Evolutionary conservation across 306 rosid genomes (phyloP), one percentile per base, ranked within the genome.

Genomic region (Leucaena leucocephala): DNA sequence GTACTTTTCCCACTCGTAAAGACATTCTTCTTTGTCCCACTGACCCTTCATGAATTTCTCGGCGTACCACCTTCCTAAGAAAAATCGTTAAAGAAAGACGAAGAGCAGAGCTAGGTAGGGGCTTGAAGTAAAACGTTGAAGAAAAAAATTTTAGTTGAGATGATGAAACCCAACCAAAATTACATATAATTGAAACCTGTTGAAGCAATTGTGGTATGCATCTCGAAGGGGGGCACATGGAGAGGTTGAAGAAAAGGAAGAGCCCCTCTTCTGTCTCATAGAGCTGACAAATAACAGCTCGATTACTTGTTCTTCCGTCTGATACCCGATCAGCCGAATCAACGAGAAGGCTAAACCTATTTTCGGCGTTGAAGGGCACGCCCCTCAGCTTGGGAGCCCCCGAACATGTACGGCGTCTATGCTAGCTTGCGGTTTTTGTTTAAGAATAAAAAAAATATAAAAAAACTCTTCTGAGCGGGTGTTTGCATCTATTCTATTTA

Each of bases 201-300:
- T 91, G 90, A 95, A 91, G 89, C 98, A 93, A 72, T 83, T 87
- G 94, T 95, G 89, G 73, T 93, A 95, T 46, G 98, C 93, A 42
- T 88, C 85, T 80, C 94, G 88, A 43, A 95, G 91, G 83, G 71
- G 68, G 21, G 94, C 86, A 43, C 98, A 95, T 6, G 91, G 88
- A 36, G 96, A 90, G 21, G 97, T 87, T 71, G 95, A 87, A 3
- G 89, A 69, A n/a, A n/a, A n/a, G 14, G 87, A 68, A 57, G 97
- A 81, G 66, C 55, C 71, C 76, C 79, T 84, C 74, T 83, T 87
- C 54, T 79, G 88, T 44, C 84, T 84, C 87, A 84, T 83, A 35
- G 81, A 19, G 34, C n/a, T 46, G 3, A 55, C 42, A 46, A 34
- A 43, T 36, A 64, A 34, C 11, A 49, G n/a, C n/a, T 14, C n/a